Evolutionary conservation across 2,329 filamentous ascomycete genomes (phyloP).

Genomic region (Fusarium proliferatum): DNA sequence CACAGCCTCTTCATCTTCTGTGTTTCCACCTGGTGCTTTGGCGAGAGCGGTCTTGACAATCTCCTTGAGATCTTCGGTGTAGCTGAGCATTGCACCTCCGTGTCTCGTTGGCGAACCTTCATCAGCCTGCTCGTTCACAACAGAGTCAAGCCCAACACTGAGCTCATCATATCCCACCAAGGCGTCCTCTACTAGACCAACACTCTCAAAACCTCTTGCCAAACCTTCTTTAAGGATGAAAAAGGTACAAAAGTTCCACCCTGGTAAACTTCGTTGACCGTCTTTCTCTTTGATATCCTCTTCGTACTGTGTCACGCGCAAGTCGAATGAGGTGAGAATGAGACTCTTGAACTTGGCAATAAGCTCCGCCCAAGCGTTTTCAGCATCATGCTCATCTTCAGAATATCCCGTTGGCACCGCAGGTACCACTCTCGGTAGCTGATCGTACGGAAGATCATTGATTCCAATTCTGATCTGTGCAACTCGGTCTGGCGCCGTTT

Average conservation of each 20-base stretch:
- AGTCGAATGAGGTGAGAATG: slow-evolving; percentile 90
- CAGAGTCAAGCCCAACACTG: slow-evolving; percentile 83
- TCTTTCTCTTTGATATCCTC: slow-evolving; percentile 97
- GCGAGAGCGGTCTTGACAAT: slow-evolving; percentile 65
- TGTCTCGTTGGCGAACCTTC: slow-evolving; percentile 71
- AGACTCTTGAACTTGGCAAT: slow-evolving; percentile 87
- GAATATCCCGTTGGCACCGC: slow-evolving; percentile 72
- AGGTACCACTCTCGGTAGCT: slow-evolving; percentile 70
- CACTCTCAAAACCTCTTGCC: slow-evolving; percentile 93
- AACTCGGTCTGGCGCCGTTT: slow-evolving; percentile 79
- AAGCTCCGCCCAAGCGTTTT: slow-evolving; percentile 85
- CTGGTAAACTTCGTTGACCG: slow-evolving; percentile 83
- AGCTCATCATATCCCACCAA: slow-evolving; percentile 95
- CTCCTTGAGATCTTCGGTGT: slow-evolving; percentile 78
- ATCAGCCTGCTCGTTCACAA: slow-evolving; percentile 78
- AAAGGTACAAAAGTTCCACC: slow-evolving; percentile 99
- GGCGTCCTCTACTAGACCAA: slow-evolving; percentile 94
- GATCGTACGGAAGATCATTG: slow-evolving; percentile 74
- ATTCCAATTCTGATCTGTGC: slow-evolving; percentile 85
- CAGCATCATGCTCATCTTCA: slow-evolving; percentile 81
- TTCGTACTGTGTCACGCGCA: slow-evolving; percentile 92
- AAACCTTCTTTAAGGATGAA: slow-evolving; percentile 97
- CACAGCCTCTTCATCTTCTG: slow-evolving; percentile 57
- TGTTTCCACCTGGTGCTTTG: slow-evolving; percentile 47
- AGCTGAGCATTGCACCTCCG: slow-evolving; percentile 76